A percentile compares a stretch with the other conserved stretches of the same genome.
These are phyloP conservation scores for Microbotryum saponariae DNA, from an alignment of 1,284 basidiomycete species.

Conservation along the genomic window DNA sequence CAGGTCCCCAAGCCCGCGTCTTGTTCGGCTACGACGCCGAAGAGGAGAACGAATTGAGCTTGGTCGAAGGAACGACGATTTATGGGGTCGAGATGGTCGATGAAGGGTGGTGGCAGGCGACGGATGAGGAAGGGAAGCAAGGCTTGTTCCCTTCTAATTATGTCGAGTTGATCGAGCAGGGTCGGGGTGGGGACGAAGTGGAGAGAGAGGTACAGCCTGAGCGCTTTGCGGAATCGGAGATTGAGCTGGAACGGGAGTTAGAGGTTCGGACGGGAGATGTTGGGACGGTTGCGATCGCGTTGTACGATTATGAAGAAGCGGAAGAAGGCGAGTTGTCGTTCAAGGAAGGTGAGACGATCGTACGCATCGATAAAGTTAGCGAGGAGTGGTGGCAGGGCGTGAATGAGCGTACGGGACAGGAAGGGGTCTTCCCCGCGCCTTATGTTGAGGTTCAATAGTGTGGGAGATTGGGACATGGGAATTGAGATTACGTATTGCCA, in stretches of 20 bases:
- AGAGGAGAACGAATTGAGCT: constrained; percentile 75
- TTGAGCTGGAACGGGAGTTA: constrained; percentile 39
- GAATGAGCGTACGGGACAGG: constrained; percentile 41
- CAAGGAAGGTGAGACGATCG: constrained; percentile 68
- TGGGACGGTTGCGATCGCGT: constrained; percentile 57
- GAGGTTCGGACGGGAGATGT: constrained; percentile 33
- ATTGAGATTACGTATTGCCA: too few relatives aligned
- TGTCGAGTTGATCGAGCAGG: constrained; percentile 58
- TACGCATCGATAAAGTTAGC: constrained; percentile 56
- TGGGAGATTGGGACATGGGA: too few relatives aligned
- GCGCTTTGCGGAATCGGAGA: constrained; percentile 34
- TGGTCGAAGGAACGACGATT: constrained; percentile 72
- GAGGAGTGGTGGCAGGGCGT: constrained; percentile 88
- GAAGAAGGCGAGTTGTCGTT: constrained; percentile 87
- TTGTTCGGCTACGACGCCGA: constrained; percentile 70
- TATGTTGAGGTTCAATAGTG: constrained; percentile 33
- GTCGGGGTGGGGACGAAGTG: constrained; percentile 10
- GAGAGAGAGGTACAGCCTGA: constrained; percentile 41
- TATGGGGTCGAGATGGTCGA: constrained; percentile 75
- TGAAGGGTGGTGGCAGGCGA: constrained; percentile 73
- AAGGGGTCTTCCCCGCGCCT: constrained; percentile 59
- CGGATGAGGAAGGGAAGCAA: constrained; percentile 54
- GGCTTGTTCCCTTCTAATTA: constrained; percentile 81
- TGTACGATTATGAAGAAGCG: constrained; percentile 74
- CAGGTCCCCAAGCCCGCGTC: constrained; percentile 45